A percentile compares a stretch with the other conserved stretches of the same genome.
Evolutionary conservation across 495 filamentous ascomycete genomes (phyloP).

Genomic region (Penicillium pulvis): DNA sequence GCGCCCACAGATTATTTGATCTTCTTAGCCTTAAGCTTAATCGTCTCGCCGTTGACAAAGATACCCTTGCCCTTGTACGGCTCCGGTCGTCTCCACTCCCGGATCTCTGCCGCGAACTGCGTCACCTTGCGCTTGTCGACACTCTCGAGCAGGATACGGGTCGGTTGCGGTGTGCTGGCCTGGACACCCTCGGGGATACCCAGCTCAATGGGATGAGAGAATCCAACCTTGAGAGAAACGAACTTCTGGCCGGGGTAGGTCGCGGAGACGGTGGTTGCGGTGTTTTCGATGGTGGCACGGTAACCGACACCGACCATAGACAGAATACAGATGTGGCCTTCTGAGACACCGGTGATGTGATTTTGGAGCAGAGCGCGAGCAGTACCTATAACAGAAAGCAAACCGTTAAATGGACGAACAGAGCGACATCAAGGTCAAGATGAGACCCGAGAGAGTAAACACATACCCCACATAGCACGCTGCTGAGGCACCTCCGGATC

Average conservation of each 20-base stretch:
- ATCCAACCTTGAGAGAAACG: conserved; percentile 91
- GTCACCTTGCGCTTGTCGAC: conserved; percentile 81
- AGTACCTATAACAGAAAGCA: conserved; percentile 59
- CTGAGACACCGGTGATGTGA: conserved; percentile 88
- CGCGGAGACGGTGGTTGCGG: conserved; percentile 65
- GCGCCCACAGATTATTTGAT: conserved; percentile 67
- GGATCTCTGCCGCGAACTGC: conserved; percentile 85
- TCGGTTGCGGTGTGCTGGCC: conserved; percentile 91
- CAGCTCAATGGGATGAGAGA: conserved; percentile 91
- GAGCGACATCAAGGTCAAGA: background rate
- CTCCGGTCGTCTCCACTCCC: conserved; percentile 87
- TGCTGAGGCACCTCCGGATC: conserved; percentile 68
- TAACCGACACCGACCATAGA: conserved; percentile 97
- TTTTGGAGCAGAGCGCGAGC: conserved; percentile 86
- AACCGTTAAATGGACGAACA: background rate
- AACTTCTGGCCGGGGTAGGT: conserved; percentile 82
- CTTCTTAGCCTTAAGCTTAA: conserved; percentile 98
- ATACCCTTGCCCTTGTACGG: conserved; percentile 99
- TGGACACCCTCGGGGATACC: conserved; percentile 78
- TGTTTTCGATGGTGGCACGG: conserved; percentile 77
- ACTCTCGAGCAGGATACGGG: conserved; percentile 87
- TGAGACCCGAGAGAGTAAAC: background rate
- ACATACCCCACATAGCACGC: conserved; percentile 96
- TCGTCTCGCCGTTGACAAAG: conserved; percentile 94
- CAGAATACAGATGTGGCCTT: conserved; percentile 91